Conservation (phyloP, 306 rosid species). For the Mimosa bimucronata region DNA sequence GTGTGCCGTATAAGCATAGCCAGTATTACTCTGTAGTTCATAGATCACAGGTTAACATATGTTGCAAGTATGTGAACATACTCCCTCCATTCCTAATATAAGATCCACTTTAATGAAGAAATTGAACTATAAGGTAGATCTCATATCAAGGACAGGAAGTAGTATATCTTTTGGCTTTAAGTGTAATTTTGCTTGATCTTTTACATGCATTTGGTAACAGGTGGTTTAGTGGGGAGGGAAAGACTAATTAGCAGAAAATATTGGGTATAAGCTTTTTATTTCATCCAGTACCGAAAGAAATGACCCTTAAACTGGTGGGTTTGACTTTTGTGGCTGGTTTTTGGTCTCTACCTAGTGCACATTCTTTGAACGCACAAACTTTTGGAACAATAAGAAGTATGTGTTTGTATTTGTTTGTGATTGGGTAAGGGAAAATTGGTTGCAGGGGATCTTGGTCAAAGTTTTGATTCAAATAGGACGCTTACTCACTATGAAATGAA, state of each 20-base stretch:
- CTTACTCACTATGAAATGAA: constrained; percentile 77
- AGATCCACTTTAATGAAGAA: no score
- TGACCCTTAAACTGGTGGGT: not conserved
- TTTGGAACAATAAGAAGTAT: not conserved
- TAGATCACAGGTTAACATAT: not conserved
- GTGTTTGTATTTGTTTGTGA: not conserved
- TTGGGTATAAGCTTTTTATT: not conserved
- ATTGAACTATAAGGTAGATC: no score
- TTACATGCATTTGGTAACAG: not conserved
- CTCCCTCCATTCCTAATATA: no score
- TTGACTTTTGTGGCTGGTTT: not conserved
- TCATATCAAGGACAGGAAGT: no score
- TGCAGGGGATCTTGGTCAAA: constrained; percentile 97
- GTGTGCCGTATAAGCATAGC: not conserved
- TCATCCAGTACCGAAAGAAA: not conserved
- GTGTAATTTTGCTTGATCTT: not conserved
- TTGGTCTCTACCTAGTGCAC: not conserved
- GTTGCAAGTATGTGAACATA: constrained; percentile 6
- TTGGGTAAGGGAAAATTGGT: constrained; percentile 25
- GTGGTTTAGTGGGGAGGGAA: not conserved
- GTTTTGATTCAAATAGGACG: constrained; percentile 76
- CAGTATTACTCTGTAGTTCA: not conserved
- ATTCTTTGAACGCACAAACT: constrained; percentile 11
- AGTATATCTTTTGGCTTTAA: not conserved
- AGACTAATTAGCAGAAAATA: not conserved